phyloP scores from a whole-genome alignment of 257 asterid species.

The Asclepias syriaca region DNA sequence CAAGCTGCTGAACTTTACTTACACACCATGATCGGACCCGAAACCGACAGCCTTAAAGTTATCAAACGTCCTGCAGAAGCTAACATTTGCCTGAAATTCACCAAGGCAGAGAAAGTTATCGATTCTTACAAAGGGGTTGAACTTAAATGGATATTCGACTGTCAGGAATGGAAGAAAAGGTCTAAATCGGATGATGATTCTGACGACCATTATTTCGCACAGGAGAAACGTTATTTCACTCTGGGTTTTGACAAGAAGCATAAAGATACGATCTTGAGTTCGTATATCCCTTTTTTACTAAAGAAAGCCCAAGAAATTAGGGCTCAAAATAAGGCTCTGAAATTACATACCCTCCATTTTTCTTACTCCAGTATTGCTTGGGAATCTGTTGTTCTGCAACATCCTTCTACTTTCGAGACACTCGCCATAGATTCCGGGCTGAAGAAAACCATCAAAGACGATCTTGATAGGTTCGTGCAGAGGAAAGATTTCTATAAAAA shows the following conservation, averaged over 20 bases:
- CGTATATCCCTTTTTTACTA: neutral
- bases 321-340: constrained; percentile 4
- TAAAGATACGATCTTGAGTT: neutral
- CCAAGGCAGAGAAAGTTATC: constrained; percentile 3
- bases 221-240: neutral
- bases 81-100: neutral
- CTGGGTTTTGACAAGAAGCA: constrained; percentile 3
- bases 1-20: constrained; percentile 13
- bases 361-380: neutral
- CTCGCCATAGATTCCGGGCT: constrained; percentile 44
- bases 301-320: neutral
- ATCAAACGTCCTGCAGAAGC: constrained; percentile 1
- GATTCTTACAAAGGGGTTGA: constrained; percentile 1
- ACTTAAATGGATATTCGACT: neutral
- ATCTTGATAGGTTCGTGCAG: constrained; percentile 38
- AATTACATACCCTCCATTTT: constrained; percentile 16
- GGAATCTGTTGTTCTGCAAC: constrained; percentile 51
- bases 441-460: constrained; percentile 32
- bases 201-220: neutral
- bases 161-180: neutral
- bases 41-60: constrained; percentile 6
- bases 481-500: constrained; percentile 54
- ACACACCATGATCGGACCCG: neutral
- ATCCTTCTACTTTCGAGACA: constrained; percentile 54
- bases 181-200: neutral